Base-by-base conservation (phyloP, 192 early-diverging fungal species). In the Umbelopsis vinacea region DNA sequence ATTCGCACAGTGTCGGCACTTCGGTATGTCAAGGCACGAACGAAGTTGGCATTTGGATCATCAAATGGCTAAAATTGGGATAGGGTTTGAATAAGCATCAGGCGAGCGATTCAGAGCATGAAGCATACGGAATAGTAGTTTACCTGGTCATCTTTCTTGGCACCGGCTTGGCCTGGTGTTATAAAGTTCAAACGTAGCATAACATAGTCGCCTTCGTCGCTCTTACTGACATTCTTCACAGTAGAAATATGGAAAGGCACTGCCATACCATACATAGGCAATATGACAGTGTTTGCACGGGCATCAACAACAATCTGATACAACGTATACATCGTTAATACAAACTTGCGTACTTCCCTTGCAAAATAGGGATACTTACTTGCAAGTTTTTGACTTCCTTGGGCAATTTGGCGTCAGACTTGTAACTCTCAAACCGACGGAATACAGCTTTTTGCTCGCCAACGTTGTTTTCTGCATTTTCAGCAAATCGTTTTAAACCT, bases 191-290 rank as follows among this genome's bases (percentile, higher is more conserved):
- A 89, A 52, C 98, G 93, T 22, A 99, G 81, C 73, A 94, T 91
- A 21, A 93, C 89, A 70, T 87, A 92, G 47, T 96, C 94, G 57
- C 93, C 92, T 84, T 99, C 98, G 66, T 98, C 98, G 55, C 85
- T 91, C 81, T 98, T 98, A 80, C 87, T 91, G 8, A 93, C 90
- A 77, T 94, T 98, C 74, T 99, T 98, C 45, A 99, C 76, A 2
- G 96, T 96, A 14, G 95, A 94, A 68, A 99, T 93, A 78, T 99
- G 98, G 86, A 99, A 97, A 35, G 98, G 98, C 15, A 99, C 98
- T 2, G 97, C 90, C 78, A 94, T 88, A 22, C 97, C 97, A 75
- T 97, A 97, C 46, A 99, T 92, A 8, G 98, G 98, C 53, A 98
- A 81, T 46, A 99, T 89, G 52, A 99, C 85, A 6, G 97, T 86